Evolutionary conservation across 2,329 filamentous ascomycete genomes (phyloP).

Genomic region (Colletotrichum melonis): DNA sequence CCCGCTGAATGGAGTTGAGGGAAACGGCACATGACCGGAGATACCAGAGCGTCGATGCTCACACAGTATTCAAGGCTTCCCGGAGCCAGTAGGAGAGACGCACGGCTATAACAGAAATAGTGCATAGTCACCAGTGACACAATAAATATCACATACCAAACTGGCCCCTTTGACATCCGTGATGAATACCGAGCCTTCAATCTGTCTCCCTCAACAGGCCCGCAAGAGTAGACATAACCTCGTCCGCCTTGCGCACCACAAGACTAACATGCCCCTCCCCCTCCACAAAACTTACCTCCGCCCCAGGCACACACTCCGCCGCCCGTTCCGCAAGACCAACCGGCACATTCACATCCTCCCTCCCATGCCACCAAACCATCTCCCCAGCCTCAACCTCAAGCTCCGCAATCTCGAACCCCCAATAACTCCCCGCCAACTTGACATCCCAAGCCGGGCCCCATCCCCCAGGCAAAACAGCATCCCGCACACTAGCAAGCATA

Average conservation of each 20-base stretch:
- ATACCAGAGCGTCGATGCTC: too few relatives aligned
- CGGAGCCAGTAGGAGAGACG: not conserved
- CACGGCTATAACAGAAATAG: not conserved
- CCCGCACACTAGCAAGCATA: slow-evolving; percentile 21
- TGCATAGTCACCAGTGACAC: not conserved
- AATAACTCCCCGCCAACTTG: slow-evolving; percentile 40
- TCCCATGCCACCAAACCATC: slow-evolving; percentile 48
- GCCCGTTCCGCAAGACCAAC: slow-evolving; percentile 39
- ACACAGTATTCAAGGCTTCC: not conserved
- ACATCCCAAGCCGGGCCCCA: slow-evolving; percentile 42
- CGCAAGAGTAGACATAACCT: not conserved
- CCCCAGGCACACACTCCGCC: not conserved
- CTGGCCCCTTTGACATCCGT: too few relatives aligned
- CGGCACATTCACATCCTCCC: slow-evolving; percentile 45
- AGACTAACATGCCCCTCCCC: slow-evolving; percentile 1
- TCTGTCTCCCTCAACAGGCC: not conserved
- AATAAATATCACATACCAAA: not conserved
- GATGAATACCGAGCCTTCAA: not conserved
- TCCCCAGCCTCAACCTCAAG: slow-evolving; percentile 37
- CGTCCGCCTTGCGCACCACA: not conserved
- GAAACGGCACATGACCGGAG: not conserved
- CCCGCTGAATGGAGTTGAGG: not conserved
- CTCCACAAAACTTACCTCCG: not conserved
- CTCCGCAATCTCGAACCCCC: slow-evolving; percentile 46
- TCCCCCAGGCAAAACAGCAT: slow-evolving; percentile 33